phyloP scores from a whole-genome alignment of 176 grass and related monocot genomes.

The Paspalum vaginatum region DNA sequence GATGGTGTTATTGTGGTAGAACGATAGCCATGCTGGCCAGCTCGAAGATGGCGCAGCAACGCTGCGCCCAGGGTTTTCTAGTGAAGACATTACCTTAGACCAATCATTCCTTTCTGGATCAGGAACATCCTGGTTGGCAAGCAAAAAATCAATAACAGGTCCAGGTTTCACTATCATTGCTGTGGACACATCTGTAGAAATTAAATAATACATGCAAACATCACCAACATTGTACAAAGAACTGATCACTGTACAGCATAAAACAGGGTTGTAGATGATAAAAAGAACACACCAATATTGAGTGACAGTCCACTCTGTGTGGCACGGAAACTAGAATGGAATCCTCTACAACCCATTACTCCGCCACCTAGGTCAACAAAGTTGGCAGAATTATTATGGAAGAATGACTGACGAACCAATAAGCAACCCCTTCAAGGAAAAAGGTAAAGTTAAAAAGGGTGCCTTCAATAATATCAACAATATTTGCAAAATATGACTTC shows the following conservation, averaged over 20 bases:
- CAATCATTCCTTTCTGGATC: neutral
- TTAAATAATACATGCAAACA: neutral
- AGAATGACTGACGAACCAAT: neutral
- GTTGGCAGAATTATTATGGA: neutral
- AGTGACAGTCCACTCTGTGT: neutral
- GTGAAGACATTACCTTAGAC: neutral
- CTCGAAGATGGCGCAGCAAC: too few relatives aligned
- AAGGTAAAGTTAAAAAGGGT: too few relatives aligned
- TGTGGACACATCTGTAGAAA: constrained; percentile 38
- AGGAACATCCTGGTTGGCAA: neutral
- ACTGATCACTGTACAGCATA: too few relatives aligned
- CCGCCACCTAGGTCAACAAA: neutral
- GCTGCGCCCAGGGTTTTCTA: too few relatives aligned
- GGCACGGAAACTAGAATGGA: neutral
- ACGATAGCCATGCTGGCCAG: too few relatives aligned
- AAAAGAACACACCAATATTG: neutral
- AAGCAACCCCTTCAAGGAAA: neutral
- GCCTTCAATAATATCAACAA: neutral
- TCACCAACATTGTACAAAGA: too few relatives aligned
- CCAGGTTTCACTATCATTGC: constrained; percentile 19
- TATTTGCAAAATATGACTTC: neutral
- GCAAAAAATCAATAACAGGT: constrained; percentile 31
- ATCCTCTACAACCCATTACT: neutral
- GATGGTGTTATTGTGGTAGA: too few relatives aligned
- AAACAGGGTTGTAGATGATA: too few relatives aligned